Evolutionary conservation across 768 basidiomycete species (phyloP), one percentile per base, ranked within the genome.

Genomic region (Amanita jacksonii): DNA sequence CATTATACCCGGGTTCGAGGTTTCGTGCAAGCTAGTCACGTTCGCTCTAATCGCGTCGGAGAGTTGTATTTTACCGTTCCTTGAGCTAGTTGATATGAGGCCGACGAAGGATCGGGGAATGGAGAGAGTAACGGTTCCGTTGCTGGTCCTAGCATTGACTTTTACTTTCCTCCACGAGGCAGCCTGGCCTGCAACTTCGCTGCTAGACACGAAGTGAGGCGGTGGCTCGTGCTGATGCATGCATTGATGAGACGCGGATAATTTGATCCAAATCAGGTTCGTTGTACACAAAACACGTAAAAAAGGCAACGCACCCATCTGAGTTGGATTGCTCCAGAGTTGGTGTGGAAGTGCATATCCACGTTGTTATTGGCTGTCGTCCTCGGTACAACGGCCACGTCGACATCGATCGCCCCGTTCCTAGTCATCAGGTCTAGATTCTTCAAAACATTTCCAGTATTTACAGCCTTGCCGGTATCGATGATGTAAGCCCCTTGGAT

Each of bases 371-470:
- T 43, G 31, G n/a, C 8, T 24, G 8, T 27, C 13, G 42, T 12
- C 20, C 16, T 15, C 23, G 33, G 42, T 19, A 27, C n/a, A 34
- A 43, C n/a, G 4, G 42, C 42, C 27, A 43, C 20, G 32, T 43
- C 42, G 2, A 43, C 42, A 23, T 43, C 42, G 13, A 43, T 43
- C 22, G 24, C 15, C 8, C 42, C 42, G 22, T 43, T 43, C 8
- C 28, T 36, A 1, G 42, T 43, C 2, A 4, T 23, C 15, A 43
- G 20, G 6, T 43, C 42, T 8, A 36, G 13, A 8, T 32, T 42
- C 22, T 20, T 19, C 16, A 7, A 9, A 5, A 0, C 7, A 2
- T 32, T 10, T 8, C 8, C 5, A 20, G 3, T 20, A 6, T 4
- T 5, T 16, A 16, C n/a, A n/a, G n/a, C 19, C 5, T 16, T 35